A percentile compares a stretch with the other conserved stretches of the same genome.
phyloP scores from a whole-genome alignment of 148 eudicot species.

The Fallopia convolvulus region DNA sequence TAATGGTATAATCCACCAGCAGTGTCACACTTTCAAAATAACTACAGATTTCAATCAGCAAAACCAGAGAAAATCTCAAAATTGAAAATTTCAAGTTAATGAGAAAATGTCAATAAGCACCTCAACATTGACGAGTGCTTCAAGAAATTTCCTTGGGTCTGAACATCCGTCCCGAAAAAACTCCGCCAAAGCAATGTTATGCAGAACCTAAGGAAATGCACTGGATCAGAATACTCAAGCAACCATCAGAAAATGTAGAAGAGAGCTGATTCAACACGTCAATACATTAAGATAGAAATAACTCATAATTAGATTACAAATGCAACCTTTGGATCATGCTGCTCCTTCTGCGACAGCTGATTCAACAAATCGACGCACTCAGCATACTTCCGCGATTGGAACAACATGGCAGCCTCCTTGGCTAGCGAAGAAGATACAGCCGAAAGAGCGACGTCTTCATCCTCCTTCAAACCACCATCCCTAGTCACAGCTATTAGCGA shows the following conservation, averaged over 20 bases:
- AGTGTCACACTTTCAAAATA: background rate
- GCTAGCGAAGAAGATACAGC: slow-evolving; percentile 36
- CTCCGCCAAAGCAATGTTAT: slow-evolving; percentile 62
- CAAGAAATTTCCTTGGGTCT: slow-evolving; percentile 65
- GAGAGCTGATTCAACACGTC: background rate
- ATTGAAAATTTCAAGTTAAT: background rate
- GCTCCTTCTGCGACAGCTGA: slow-evolving; percentile 56
- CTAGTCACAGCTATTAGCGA: slow-evolving; percentile 20
- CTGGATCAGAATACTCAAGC: background rate
- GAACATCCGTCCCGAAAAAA: slow-evolving; percentile 61
- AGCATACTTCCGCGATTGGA: slow-evolving; percentile 55
- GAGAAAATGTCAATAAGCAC: slow-evolving; percentile 26
- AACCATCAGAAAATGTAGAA: slow-evolving; percentile 8
- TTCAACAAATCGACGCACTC: slow-evolving; percentile 61
- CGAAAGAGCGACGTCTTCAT: slow-evolving; percentile 39
- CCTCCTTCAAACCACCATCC: slow-evolving; percentile 24
- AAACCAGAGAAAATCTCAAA: background rate
- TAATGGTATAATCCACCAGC: background rate
- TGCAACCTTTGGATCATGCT: slow-evolving; percentile 62
- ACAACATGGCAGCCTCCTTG: slow-evolving; percentile 56
- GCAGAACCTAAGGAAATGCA: slow-evolving; percentile 44
- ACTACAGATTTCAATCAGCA: background rate
- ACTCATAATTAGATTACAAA: background rate
- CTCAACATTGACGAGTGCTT: slow-evolving; percentile 54
- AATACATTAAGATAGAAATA: background rate